phyloP scores from a whole-genome alignment of 2,329 filamentous ascomycete species.

The Aureobasidium mangrovei region DNA sequence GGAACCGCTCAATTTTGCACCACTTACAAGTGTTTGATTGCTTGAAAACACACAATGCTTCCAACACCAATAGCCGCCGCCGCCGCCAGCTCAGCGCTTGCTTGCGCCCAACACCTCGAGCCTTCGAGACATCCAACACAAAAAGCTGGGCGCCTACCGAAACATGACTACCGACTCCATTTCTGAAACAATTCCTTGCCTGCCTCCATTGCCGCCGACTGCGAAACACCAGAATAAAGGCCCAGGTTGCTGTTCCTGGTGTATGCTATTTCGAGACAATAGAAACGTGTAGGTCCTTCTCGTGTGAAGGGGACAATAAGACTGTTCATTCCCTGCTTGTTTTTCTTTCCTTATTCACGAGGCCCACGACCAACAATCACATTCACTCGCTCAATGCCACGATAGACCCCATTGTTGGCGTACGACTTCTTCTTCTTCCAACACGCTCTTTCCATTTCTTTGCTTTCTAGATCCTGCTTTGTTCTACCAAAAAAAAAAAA shows the following conservation, averaged over 20 bases:
- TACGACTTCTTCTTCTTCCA: not conserved
- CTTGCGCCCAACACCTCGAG: not conserved
- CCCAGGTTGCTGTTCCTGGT: too few species aligned
- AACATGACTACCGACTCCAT: not conserved
- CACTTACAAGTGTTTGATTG: too few species aligned
- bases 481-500: not conserved
- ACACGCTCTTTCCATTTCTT: conserved; percentile 1
- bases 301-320: conserved; percentile 10
- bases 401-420: not conserved
- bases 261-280: not conserved
- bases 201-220: not conserved
- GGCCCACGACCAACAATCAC: not conserved
- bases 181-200: not conserved
- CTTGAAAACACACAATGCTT: too few species aligned
- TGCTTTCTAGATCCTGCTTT: not conserved
- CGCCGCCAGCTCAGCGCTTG: conserved; percentile 2
- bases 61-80: too few species aligned
- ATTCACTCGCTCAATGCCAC: not conserved
- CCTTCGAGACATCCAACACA: conserved; percentile 5
- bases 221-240: too few species aligned
- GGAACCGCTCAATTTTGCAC: too few species aligned
- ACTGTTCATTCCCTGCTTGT: not conserved
- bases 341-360: not conserved
- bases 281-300: conserved; percentile 8
- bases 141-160: conserved; percentile 1